These are phyloP conservation scores for Penstemon newberryi DNA, from an alignment of 257 asterid species.

Conservation along the genomic window DNA sequence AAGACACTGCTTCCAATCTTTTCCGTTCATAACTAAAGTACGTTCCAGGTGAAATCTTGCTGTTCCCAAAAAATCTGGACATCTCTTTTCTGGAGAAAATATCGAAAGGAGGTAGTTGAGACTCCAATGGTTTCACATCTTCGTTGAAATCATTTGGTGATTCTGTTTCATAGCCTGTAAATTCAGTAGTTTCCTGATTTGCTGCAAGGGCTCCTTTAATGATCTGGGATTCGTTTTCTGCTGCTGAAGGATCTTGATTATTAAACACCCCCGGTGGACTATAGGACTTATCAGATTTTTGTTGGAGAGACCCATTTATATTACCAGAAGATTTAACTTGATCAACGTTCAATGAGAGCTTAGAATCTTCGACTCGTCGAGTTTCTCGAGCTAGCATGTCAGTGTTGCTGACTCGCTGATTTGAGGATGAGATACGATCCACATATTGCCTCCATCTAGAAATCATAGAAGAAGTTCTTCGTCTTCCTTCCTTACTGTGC, in stretches of 20 bases:
- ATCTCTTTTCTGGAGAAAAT: conserved; percentile 80
- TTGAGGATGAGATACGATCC: conserved; percentile 47
- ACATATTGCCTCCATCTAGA: conserved; percentile 89
- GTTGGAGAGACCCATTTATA: conserved; percentile 38
- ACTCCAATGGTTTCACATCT: conserved; percentile 70
- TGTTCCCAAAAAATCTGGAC: conserved; percentile 63
- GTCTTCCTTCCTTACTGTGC: conserved; percentile 90
- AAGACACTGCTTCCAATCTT: conserved; percentile 49
- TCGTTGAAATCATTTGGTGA: conserved; percentile 29
- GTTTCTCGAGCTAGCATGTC: conserved; percentile 37
- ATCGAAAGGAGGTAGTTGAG: conserved; percentile 79
- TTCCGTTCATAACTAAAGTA: conserved; percentile 59
- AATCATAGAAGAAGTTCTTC: conserved; percentile 82
- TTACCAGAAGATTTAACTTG: conserved; percentile 35
- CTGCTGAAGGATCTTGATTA: conserved; percentile 36
- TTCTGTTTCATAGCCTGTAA: conserved; percentile 34
- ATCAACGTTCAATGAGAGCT: conserved; percentile 27
- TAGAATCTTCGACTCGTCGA: conserved; percentile 39
- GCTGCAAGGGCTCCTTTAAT: conserved; percentile 29
- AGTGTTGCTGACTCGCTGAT: conserved; percentile 33
- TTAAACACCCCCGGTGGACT: conserved; percentile 31
- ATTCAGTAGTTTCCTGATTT: conserved; percentile 29
- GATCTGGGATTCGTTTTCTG: conserved; percentile 29
- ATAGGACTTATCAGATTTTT: conserved; percentile 27
- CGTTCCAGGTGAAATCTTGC: conserved; percentile 63